Base-by-base conservation (phyloP, 2,329 filamentous ascomycete genomes). In the Magnaporthiopsis incrustans region DNA sequence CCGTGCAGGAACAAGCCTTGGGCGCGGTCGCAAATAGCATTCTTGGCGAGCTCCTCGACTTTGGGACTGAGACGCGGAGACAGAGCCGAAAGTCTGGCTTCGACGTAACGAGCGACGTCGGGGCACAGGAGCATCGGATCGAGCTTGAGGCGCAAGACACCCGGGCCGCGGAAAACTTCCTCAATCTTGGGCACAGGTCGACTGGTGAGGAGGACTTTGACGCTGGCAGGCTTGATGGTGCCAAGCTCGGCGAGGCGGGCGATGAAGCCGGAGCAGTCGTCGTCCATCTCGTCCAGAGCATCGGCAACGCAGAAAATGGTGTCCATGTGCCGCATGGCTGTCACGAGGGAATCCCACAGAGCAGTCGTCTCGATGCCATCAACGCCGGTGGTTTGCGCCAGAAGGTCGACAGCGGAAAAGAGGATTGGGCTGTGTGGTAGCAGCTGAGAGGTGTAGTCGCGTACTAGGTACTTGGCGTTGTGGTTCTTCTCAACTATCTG, bases 1-100 rank as follows among this genome's bases (percentile, higher is more conserved):
- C 78, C 77, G 65, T 79, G 79, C 5, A 81, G 71, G 64, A 81
- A 81, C 1, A 80, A 67, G 0, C 78, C 78, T n/a, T 77, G 74
- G 0, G 75, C 77, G 4, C 69, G 68, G 3, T 73, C 74, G 3
- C 72, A 73, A 3, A 79, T 71, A 0, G 75, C 73, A 11, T 71
- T 64, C 33, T 64, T 66, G 59, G 72, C 76, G 12, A 66, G 18
- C 44, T 53, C 44, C 44, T 26, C 32, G 59, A 33, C 62, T 65
- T 67, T 10, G 73, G 64, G 2, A 63, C 57, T 32, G 67, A 53
- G 44, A 4, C 44, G 44, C 8, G 44, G 44, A n/a, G 44, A n/a
- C 22, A 53, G 22, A 6, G 44, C 57, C 3, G 69, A 50, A 10
- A 74, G 65, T 0, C 69, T 62, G 30, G 70, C 61, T 1, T 68